Percentiles rank a stretch among this genome's conserved stretches.
Conservation (phyloP, 129 eudicot genomes). For the Flaveria trinervia region DNA sequence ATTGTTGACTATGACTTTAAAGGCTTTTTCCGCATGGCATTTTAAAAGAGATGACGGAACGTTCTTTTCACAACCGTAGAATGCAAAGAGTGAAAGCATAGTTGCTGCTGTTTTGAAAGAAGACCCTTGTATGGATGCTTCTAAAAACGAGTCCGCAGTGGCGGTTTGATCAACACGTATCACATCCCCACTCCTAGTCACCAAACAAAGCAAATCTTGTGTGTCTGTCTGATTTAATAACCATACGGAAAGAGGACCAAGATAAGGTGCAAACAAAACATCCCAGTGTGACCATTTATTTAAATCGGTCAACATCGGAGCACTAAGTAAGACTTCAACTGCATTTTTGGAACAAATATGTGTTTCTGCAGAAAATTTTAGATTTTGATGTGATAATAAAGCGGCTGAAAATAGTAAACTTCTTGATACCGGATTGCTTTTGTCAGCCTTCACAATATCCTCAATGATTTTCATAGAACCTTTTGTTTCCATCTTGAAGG, state of each 20-base stretch:
- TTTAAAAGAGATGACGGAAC: constrained; percentile 67
- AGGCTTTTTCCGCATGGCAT: constrained; percentile 68
- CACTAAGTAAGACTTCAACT: constrained; percentile 58
- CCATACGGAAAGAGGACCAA: constrained; percentile 78
- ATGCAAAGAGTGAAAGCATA: constrained; percentile 60
- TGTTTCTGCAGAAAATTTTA: constrained; percentile 22
- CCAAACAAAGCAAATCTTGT: constrained; percentile 68
- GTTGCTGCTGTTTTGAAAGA: constrained; percentile 71
- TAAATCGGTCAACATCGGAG: constrained; percentile 81
- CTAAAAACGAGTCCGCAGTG: constrained; percentile 60
- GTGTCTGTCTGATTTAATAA: constrained; percentile 58
- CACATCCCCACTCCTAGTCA: constrained; percentile 71
- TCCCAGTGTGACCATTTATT: constrained; percentile 89
- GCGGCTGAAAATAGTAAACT: constrained; percentile 70
- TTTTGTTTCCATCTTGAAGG: constrained; percentile 46
- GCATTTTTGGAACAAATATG: constrained; percentile 57
- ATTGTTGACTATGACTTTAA: constrained; percentile 49
- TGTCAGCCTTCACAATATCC: constrained; percentile 36
- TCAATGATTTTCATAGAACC: constrained; percentile 35
- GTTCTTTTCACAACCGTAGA: constrained; percentile 71
- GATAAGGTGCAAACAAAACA: constrained; percentile 65
- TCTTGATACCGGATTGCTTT: constrained; percentile 38
- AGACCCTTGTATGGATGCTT: constrained; percentile 63
- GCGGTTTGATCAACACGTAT: constrained; percentile 78
- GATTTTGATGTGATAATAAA: constrained; percentile 37